Evolutionary conservation across 2,329 filamentous ascomycete species (phyloP).

Genomic region (Akanthomyces uredinophilus): DNA sequence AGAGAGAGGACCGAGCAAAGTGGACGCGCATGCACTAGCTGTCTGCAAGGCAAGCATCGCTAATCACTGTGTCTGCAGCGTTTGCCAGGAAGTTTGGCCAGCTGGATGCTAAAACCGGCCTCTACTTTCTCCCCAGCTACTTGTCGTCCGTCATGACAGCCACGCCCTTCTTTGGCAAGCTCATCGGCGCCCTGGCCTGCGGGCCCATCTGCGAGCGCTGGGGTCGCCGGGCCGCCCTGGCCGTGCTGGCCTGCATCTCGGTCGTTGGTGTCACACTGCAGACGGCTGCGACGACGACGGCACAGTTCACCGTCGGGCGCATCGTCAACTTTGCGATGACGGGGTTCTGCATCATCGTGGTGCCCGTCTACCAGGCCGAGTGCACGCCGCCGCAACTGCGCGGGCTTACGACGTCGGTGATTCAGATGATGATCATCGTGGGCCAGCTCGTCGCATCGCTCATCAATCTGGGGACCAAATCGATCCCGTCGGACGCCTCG

Average conservation of each 20-base stretch:
- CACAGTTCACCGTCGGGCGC: slow-evolving; percentile 27
- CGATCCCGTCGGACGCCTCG: slow-evolving; percentile 17
- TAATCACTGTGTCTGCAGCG: slow-evolving; percentile 2
- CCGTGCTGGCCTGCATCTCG: slow-evolving; percentile 18
- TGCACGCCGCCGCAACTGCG: slow-evolving; percentile 22
- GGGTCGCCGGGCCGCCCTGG: slow-evolving; percentile 22
- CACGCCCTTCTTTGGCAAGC: slow-evolving; percentile 23
- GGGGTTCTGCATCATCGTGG: slow-evolving; percentile 27
- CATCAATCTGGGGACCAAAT: slow-evolving; percentile 24
- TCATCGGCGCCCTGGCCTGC: slow-evolving; percentile 6
- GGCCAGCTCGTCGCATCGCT: slow-evolving; percentile 23
- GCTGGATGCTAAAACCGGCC: slow-evolving; percentile 15
- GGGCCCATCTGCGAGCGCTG: slow-evolving; percentile 22
- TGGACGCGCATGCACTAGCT: not conserved
- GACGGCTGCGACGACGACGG: slow-evolving; percentile 23
- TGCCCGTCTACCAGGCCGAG: slow-evolving; percentile 28
- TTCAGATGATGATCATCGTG: slow-evolving; percentile 25
- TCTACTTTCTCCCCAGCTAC: slow-evolving; percentile 19
- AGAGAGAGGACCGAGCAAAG: not conserved
- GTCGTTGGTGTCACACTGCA: slow-evolving; percentile 25
- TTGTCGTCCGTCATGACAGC: slow-evolving; percentile 24
- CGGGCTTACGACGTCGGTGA: slow-evolving; percentile 24
- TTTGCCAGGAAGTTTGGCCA: slow-evolving; percentile 23
- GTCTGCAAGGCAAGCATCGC: not conserved
- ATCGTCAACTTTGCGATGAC: slow-evolving; percentile 27